A percentile compares a stretch with the other conserved stretches of the same genome.
These are phyloP conservation scores for Moesziomyces globuligerus DNA, from an alignment of 1,284 basidiomycete genomes.

Conservation along the genomic window DNA sequence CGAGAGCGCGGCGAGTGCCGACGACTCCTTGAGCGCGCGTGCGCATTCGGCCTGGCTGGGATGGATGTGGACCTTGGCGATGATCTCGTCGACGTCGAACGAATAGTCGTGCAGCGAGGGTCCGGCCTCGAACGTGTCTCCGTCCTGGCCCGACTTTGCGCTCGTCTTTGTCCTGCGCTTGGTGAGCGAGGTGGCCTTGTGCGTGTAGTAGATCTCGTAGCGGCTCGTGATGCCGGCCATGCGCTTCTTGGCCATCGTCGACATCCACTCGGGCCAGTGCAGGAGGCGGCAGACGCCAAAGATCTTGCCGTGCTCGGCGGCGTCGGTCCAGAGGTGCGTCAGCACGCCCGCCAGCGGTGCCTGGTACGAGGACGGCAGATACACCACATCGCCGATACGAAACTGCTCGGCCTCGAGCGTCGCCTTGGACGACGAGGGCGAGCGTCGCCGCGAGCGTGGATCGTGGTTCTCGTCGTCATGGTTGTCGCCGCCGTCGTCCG, in stretches of 20 bases:
- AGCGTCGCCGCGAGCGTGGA: constrained; percentile 14
- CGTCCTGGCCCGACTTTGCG: constrained; percentile 27
- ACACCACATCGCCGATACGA: constrained; percentile 47
- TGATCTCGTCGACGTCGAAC: constrained; percentile 49
- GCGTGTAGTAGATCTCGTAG: constrained; percentile 56
- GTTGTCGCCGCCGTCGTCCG: constrained; percentile 15
- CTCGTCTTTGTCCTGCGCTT: constrained; percentile 43
- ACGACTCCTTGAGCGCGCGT: constrained; percentile 34
- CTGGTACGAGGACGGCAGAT: constrained; percentile 49
- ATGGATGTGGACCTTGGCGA: constrained; percentile 36
- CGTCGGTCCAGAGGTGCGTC: constrained; percentile 48
- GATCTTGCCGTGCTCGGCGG: constrained; percentile 37
- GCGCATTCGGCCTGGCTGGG: constrained; percentile 20
- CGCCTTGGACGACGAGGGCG: constrained; percentile 19
- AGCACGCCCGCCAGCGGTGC: constrained; percentile 44
- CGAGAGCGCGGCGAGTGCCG: constrained; percentile 12
- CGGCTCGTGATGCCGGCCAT: constrained; percentile 43
- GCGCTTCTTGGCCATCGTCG: constrained; percentile 49
- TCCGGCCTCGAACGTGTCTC: constrained; percentile 44
- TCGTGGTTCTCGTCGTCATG: constrained; percentile 27
- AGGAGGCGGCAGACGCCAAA: constrained; percentile 50
- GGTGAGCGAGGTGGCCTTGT: constrained; percentile 39
- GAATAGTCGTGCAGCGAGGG: constrained; percentile 45
- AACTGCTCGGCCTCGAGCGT: constrained; percentile 32
- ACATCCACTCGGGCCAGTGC: constrained; percentile 54